Evolutionary conservation across 129 eudicot species (phyloP), one percentile per base, ranked within the genome.

Genomic region (Helianthus annuus): DNA sequence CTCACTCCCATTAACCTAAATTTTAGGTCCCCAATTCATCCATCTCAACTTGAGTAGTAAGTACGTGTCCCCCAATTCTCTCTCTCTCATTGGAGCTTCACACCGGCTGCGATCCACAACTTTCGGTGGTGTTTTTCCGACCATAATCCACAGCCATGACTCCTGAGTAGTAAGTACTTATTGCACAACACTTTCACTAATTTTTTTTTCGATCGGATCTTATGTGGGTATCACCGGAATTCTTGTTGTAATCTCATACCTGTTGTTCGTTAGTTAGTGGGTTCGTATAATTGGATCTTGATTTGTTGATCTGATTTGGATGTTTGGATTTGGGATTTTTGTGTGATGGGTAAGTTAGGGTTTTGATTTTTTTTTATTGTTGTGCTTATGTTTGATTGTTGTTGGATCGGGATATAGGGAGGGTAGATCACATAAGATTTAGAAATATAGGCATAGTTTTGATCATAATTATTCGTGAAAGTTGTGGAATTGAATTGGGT

Each of bases 81-180:
- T 77, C 71, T 77, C 71, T 48, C 51, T 52, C 49, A 34, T 65
- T 32, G 64, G 71, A 74, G 64, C 55, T 39, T 39, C 54, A 54
- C 71, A 10, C 58, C 59, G 73, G 73, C 73, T 55, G 73, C 54
- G 81, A 77, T 77, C 76, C 76, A 77, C 76, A 77, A 69, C 38
- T 69, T 69, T 61, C 81, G 81, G 56, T 69, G 64, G 36, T 69
- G 68, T 14, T 39, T 48, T 69, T 52, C 70, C 56, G 45, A 77
- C 49, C 75, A 10, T 49, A 49, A 75, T 55, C 80, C 40, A 16
- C 80, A 46, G 76, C 66, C 76, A 77, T 77, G 81, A 77, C 58
- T 77, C 81, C 81, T 16, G 81, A 77, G 57, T 77, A 77, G 81
- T 77, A 77, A 77, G 81, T 77, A 62, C 24, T 17, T 42, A 42